A percentile compares a stretch with the other conserved stretches of the same genome.
phyloP scores from a whole-genome alignment of 352 stramenopile species.

The Phytopythium litorale region DNA sequence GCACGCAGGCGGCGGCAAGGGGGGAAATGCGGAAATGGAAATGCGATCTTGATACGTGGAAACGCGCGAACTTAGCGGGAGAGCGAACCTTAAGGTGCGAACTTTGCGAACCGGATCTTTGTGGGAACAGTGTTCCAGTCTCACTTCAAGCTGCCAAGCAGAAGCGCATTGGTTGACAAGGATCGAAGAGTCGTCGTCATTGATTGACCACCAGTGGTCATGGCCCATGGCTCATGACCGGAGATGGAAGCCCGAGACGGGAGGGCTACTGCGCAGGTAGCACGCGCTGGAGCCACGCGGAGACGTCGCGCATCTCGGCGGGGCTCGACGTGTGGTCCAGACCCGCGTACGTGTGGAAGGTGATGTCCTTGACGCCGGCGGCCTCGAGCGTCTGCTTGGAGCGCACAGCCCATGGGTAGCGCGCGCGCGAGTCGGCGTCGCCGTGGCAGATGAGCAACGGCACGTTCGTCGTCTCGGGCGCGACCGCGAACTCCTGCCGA shows the following conservation, averaged over 20 bases:
- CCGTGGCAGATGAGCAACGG: conserved; percentile 72
- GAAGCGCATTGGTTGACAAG: not conserved
- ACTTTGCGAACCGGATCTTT: not conserved
- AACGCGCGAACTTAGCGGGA: not conserved
- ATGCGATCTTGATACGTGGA: not conserved
- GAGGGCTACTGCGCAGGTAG: conserved; percentile 17
- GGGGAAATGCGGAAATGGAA: not conserved
- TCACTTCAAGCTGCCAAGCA: not conserved
- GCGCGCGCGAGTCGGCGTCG: conserved; percentile 46
- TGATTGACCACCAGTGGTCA: no score
- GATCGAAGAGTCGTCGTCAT: not conserved
- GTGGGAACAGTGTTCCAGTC: not conserved
- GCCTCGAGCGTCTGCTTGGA: conserved; percentile 40
- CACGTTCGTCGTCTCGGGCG: conserved; percentile 39
- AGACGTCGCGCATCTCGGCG: conserved; percentile 53
- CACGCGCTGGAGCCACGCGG: conserved; percentile 43
- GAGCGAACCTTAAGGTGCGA: not conserved
- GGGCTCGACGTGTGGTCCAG: conserved; percentile 51
- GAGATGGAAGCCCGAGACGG: no score
- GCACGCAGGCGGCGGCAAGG: not conserved
- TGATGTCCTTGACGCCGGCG: conserved; percentile 44
- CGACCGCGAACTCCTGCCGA: conserved; percentile 41
- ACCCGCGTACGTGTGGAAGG: conserved; percentile 55
- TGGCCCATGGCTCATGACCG: no score
- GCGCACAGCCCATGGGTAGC: conserved; percentile 36